A percentile compares a stretch with the other conserved stretches of the same genome.
Evolutionary conservation across 2,329 filamentous ascomycete species (phyloP).

Genomic region (Periconia sp.): DNA sequence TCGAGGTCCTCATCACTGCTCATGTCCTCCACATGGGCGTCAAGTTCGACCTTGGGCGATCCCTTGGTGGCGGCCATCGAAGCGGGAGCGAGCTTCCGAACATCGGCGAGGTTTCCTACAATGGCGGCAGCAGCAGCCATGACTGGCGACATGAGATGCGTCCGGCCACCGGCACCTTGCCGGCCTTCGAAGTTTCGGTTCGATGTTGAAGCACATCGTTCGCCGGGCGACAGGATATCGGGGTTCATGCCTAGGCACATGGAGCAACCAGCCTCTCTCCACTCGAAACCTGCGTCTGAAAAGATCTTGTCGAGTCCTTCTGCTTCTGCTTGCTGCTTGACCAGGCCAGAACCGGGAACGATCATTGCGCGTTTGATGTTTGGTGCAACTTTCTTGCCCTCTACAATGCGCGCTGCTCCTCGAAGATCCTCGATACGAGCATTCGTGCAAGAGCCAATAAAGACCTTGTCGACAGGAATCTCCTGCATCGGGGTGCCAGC

Average conservation of each 20-base stretch:
- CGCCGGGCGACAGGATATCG: conserved; percentile 88
- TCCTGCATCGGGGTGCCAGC: conserved; percentile 90
- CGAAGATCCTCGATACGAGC: conserved; percentile 94
- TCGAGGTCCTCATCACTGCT: conserved; percentile 69
- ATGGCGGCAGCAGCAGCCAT: conserved; percentile 95
- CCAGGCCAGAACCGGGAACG: conserved; percentile 91
- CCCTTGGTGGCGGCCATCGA: conserved; percentile 50
- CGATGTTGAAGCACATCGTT: conserved; percentile 93
- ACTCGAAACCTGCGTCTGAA: conserved; percentile 89
- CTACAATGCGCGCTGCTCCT: conserved; percentile 82
- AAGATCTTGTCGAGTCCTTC: conserved; percentile 96
- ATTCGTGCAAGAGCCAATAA: conserved; percentile 98
- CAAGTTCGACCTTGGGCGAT: conserved; percentile 66
- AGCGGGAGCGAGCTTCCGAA: conserved; percentile 73
- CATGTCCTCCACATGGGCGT: conserved; percentile 63
- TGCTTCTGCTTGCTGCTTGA: conserved; percentile 88
- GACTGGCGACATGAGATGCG: conserved; percentile 94
- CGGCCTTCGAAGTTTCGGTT: conserved; percentile 98
- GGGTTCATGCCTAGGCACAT: conserved; percentile 99
- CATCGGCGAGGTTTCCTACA: conserved; percentile 88
- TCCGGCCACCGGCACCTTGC: conserved; percentile 88
- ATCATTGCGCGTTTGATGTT: conserved; percentile 97
- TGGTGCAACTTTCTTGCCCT: conserved; percentile 82
- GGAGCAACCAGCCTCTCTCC: conserved; percentile 96
- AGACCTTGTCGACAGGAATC: conserved; percentile 92